Evolutionary conservation across 176 grass and related monocot genomes (phyloP).

Genomic region (Oryza glumipatula): DNA sequence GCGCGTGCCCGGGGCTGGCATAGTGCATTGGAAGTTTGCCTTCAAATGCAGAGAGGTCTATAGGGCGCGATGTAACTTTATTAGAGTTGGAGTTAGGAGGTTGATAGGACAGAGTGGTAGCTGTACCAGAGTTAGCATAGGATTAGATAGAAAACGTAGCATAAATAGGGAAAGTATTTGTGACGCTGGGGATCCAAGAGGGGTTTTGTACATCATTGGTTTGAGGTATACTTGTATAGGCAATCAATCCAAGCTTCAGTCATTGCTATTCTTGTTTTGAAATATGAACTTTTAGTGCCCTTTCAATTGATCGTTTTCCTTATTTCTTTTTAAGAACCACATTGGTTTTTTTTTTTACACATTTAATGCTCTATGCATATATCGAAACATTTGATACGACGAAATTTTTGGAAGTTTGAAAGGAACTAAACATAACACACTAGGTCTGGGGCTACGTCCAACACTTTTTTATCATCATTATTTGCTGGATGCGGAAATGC

Average conservation of each 20-base stretch:
- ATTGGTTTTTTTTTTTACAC: too few species aligned
- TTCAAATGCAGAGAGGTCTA: background rate
- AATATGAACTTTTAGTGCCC: too few species aligned
- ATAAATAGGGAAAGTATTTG: constrained; percentile 57
- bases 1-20: background rate
- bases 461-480: too few species aligned
- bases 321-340: too few species aligned
- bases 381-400: too few species aligned
- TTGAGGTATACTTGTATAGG: constrained; percentile 74
- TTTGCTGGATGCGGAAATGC: too few species aligned
- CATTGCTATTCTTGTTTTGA: background rate
- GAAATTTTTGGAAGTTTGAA: too few species aligned
- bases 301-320: too few species aligned
- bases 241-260: constrained; percentile 56
- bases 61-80: constrained; percentile 20
- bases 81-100: constrained; percentile 32
- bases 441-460: too few species aligned
- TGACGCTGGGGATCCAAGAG: constrained; percentile 38
- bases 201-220: constrained; percentile 97
- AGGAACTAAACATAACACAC: too few species aligned
- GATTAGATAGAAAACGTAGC: constrained; percentile 67
- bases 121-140: constrained; percentile 55
- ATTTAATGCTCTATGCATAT: too few species aligned
- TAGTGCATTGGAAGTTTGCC: background rate
- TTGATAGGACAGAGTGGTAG: constrained; percentile 31